Percentiles rank a stretch among this genome's conserved stretches.
These are phyloP conservation scores for Sphaerosporella brunnea DNA, from an alignment of 495 filamentous ascomycete species.

Conservation along the genomic window DNA sequence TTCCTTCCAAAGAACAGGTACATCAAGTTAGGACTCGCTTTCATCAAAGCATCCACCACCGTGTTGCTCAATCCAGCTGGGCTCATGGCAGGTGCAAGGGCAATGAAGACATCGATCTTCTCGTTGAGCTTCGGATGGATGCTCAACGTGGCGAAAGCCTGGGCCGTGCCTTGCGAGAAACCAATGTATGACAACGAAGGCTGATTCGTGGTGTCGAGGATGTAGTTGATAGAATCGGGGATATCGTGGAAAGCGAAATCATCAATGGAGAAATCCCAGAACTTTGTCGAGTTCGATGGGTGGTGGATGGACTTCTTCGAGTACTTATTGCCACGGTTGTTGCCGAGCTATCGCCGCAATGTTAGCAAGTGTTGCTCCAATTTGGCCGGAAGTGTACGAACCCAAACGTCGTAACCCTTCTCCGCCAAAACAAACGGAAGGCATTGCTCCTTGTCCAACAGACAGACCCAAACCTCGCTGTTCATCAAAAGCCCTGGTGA, in stretches of 20 bases:
- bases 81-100: slow-evolving; percentile 91
- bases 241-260: slow-evolving; percentile 97
- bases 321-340: slow-evolving; percentile 97
- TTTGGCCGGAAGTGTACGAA: slow-evolving; percentile 28
- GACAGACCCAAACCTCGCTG: slow-evolving; percentile 93
- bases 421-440: slow-evolving; percentile 84
- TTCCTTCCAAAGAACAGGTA: slow-evolving; percentile 91
- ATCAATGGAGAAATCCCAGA: slow-evolving; percentile 97
- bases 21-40: slow-evolving; percentile 79
- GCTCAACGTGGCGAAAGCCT: slow-evolving; percentile 88
- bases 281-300: slow-evolving; percentile 54
- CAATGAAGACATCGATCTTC: slow-evolving; percentile 90
- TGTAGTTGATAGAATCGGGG: slow-evolving; percentile 80
- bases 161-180: slow-evolving; percentile 91
- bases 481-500: slow-evolving; percentile 67
- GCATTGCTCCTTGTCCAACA: slow-evolving; percentile 68
- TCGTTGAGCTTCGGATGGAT: slow-evolving; percentile 85
- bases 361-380: slow-evolving; percentile 1
- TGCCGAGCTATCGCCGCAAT: slow-evolving; percentile 45
- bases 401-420: slow-evolving; percentile 91
- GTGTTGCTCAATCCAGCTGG: slow-evolving; percentile 70
- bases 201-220: slow-evolving; percentile 66
- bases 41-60: slow-evolving; percentile 80
- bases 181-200: slow-evolving; percentile 86
- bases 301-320: slow-evolving; percentile 72